Conservation (phyloP, 805 yeast genomes). For the Suhomyces sp. region DNA sequence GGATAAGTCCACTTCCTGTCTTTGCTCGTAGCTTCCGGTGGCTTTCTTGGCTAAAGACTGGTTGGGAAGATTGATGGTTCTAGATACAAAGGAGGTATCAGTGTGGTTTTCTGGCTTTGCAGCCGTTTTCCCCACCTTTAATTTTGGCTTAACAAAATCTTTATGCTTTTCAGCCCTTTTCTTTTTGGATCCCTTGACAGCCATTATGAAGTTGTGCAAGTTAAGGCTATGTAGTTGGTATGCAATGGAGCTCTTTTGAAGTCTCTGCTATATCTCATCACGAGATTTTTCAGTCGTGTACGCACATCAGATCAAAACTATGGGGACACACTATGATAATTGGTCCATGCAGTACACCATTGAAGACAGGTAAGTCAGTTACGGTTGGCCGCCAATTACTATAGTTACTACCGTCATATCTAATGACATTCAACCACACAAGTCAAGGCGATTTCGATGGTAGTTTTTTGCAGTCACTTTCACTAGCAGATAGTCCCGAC, state of each 20-base stretch:
- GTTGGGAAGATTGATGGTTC: constrained; percentile 49
- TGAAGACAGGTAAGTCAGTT: too few species aligned
- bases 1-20: constrained; percentile 46
- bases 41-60: constrained; percentile 34
- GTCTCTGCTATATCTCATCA: too few species aligned
- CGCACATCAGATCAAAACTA: background rate
- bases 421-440: too few species aligned
- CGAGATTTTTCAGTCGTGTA: too few species aligned
- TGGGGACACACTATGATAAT: too few species aligned
- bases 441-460: constrained; percentile 21
- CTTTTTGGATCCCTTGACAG: constrained; percentile 43
- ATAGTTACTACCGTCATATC: too few species aligned
- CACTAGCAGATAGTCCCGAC: constrained; percentile 20
- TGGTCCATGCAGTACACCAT: too few species aligned
- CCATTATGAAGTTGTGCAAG: background rate
- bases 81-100: constrained; percentile 80
- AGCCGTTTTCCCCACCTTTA: constrained; percentile 83
- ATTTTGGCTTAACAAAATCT: constrained; percentile 74
- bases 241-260: too few species aligned
- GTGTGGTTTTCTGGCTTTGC: constrained; percentile 74
- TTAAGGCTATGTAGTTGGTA: too few species aligned
- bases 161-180: constrained; percentile 65
- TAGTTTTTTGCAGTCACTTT: constrained; percentile 22
- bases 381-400: too few species aligned
- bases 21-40: constrained; percentile 11